Evolutionary conservation across 2,329 filamentous ascomycete genomes (phyloP).

Genomic region (Ascochyta viciae-villosae): DNA sequence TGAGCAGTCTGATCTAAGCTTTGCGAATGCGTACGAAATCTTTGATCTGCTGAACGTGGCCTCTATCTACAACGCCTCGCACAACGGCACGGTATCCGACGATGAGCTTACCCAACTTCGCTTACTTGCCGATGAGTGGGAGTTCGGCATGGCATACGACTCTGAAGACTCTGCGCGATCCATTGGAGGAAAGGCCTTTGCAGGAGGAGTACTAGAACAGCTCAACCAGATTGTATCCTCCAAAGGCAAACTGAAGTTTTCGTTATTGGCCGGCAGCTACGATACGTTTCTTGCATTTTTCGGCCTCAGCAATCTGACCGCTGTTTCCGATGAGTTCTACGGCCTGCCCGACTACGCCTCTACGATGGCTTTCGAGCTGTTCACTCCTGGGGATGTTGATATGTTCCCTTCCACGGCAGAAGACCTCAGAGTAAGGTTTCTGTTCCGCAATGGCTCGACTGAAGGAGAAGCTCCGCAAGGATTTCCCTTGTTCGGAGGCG

Average conservation of each 20-base stretch:
- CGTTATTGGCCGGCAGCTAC: slow-evolving; percentile 56
- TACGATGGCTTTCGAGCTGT: too few relatives aligned
- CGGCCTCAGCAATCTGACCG: slow-evolving; percentile 53
- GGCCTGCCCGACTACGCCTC: too few relatives aligned
- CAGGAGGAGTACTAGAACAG: too few relatives aligned
- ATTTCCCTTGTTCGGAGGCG: too few relatives aligned
- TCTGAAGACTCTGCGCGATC: too few relatives aligned
- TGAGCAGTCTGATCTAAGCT: slow-evolving; percentile 51
- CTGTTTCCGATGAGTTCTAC: slow-evolving; percentile 27
- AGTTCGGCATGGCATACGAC: too few relatives aligned
- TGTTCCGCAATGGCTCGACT: too few relatives aligned
- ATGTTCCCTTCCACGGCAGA: too few relatives aligned
- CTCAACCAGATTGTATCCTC: slow-evolving; percentile 33
- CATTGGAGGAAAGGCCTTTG: too few relatives aligned
- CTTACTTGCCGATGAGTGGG: slow-evolving; percentile 19
- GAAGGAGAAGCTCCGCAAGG: too few relatives aligned
- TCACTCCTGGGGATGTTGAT: too few relatives aligned
- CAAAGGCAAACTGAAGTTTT: slow-evolving; percentile 40
- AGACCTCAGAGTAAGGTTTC: too few relatives aligned
- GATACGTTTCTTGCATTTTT: slow-evolving; percentile 60
- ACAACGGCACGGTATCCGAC: slow-evolving; percentile 25
- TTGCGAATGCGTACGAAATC: slow-evolving; percentile 60
- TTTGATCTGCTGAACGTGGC: slow-evolving; percentile 62
- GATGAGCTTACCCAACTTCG: slow-evolving; percentile 20
- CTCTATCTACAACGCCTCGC: slow-evolving; percentile 54